Conservation (phyloP, 805 yeast genomes). For the Ogataea ramenticola region DNA sequence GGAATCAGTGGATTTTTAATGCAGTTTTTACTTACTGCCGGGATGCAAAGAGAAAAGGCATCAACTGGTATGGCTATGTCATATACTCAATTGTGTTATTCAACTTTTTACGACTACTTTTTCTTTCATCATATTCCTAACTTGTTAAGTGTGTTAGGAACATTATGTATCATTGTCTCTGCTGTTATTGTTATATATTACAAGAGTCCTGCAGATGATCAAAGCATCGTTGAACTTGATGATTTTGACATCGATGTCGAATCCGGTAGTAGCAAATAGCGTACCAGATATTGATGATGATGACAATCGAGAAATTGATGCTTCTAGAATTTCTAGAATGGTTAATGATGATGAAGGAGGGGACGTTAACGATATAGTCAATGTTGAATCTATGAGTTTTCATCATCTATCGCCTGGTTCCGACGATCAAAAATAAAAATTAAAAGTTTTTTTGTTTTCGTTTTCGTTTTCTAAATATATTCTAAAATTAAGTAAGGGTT, state of each 20-base stretch:
- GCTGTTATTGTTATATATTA: slow-evolving; percentile 54
- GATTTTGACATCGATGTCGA: neutral
- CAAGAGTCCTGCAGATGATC: slow-evolving; percentile 20
- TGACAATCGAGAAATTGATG: neutral
- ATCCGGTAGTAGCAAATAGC: neutral
- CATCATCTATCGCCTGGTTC: no score
- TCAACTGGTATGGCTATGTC: slow-evolving; percentile 68
- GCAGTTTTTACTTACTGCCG: slow-evolving; percentile 76
- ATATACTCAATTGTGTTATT: slow-evolving; percentile 73
- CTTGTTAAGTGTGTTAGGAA: slow-evolving; percentile 61
- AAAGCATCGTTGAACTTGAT: no score
- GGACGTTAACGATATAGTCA: no score
- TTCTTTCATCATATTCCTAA: slow-evolving; percentile 74
- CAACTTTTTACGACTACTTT: slow-evolving; percentile 64
- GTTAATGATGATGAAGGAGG: no score
- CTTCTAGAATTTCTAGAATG: neutral
- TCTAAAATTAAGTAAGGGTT: no score
- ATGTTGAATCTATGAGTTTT: no score
- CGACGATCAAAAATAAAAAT: no score
- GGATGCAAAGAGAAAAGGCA: slow-evolving; percentile 76
- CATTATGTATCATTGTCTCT: slow-evolving; percentile 54
- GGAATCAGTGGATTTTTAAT: slow-evolving; percentile 78
- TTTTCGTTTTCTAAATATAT: no score
- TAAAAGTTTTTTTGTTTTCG: no score
- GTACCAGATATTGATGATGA: neutral